Evolutionary conservation across 2,329 filamentous ascomycete genomes (phyloP), one percentile per base, ranked within the genome.

Genomic region (Colletotrichum sp.): DNA sequence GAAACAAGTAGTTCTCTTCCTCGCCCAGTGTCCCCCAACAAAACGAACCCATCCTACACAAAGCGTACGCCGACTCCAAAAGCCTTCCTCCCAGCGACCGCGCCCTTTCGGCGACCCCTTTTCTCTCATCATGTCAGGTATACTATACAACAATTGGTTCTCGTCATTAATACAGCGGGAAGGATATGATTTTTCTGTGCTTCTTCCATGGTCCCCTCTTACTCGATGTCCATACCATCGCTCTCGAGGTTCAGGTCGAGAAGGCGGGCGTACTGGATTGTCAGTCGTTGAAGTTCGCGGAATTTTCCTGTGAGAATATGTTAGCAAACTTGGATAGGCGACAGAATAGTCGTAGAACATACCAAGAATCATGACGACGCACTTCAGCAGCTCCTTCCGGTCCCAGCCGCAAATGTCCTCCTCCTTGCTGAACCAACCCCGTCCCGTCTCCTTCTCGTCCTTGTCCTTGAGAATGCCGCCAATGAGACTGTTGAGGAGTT

Each of bases 361-460:
- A 97, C 97, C 97, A 59, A 99, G 90, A 83, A 98, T 96, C 85
- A 98, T 89, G 71, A 99, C 94, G 30, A 98, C 96, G 74, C 96
- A 96, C 87, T 94, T 98, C 75, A 99, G 85, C 76, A 99, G 86
- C 78, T 98, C 95, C 82, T 93, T 94, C 76, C 95, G 91, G 82
- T 96, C 93, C 96, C 96, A 99, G 30, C 97, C 97, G 81, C 96
- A 98, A 36, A 99, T 89, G 71, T 93, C 91, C 4, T 94, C 94
- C 4, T 91, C 92, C 66, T 89, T 89, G 78, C 92, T 91, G 80
- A 90, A 91, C 94, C 92, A 95, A 18, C 90, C 93, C 79, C 85
- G 87, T 15, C 85, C 89, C 39, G 84, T 83, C 63, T 88, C 87
- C 85, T 72, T 85, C 84, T 78, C 83, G 0, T 84, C 85, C 28